Percentiles rank a stretch among this genome's conserved stretches.
Evolutionary conservation across 306 rosid genomes (phyloP).

Genomic region (Lathyrus tuberosus): DNA sequence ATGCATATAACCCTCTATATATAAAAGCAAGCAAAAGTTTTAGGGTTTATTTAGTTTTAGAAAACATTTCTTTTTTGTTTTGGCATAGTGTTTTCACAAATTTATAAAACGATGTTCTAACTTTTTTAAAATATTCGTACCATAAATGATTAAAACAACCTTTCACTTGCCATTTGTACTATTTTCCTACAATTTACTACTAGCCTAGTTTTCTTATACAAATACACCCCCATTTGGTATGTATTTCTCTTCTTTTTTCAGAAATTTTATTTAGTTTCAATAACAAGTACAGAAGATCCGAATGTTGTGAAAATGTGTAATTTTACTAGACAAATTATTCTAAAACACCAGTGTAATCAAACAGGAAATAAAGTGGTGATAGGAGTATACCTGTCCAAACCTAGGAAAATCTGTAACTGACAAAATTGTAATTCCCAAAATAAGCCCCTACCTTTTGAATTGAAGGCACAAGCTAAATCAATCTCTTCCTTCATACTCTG

Average conservation of each 20-base stretch:
- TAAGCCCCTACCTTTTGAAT: neutral
- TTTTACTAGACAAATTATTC: too few species aligned
- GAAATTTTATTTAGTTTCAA: too few species aligned
- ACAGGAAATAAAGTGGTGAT: constrained; percentile 7
- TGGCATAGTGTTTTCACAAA: neutral
- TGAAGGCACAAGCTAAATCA: constrained; percentile 19
- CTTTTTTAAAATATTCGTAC: too few species aligned
- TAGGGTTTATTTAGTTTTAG: constrained; percentile 1
- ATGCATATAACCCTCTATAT: neutral
- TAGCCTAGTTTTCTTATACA: too few species aligned
- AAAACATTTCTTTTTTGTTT: neutral
- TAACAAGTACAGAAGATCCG: too few species aligned
- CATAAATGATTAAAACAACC: too few species aligned
- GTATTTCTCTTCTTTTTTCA: too few species aligned
- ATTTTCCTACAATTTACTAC: too few species aligned
- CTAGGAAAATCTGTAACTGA: neutral
- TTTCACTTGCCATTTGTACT: too few species aligned
- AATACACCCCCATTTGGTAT: too few species aligned
- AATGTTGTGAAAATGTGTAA: too few species aligned
- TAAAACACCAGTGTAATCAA: neutral
- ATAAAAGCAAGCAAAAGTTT: neutral
- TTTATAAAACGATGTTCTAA: neutral
- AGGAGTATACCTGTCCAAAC: neutral
- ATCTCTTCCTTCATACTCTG: neutral
- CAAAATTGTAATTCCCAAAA: neutral